These are phyloP conservation scores for Suillus bovinus DNA, from an alignment of 768 basidiomycete species.

Conservation along the genomic window DNA sequence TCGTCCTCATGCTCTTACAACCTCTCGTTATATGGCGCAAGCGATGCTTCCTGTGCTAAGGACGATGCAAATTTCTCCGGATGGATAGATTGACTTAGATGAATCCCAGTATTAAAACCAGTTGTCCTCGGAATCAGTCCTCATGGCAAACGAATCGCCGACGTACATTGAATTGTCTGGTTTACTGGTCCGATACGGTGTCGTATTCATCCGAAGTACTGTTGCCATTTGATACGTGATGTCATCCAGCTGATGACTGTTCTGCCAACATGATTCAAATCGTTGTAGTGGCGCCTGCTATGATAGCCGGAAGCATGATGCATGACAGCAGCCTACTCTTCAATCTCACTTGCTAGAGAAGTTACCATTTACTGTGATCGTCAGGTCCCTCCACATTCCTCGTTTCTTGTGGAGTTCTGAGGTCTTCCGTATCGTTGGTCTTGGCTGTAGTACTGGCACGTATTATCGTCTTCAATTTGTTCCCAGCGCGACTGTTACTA, in stretches of 20 bases:
- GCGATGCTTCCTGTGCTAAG: constrained; percentile 3
- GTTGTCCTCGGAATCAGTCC: neutral
- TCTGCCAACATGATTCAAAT: neutral
- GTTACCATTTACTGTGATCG: neutral
- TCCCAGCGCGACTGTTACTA: constrained; percentile 7
- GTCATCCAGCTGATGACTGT: neutral
- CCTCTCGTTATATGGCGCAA: constrained; percentile 3
- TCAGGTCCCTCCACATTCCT: neutral
- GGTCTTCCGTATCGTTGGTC: neutral
- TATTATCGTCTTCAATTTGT: neutral
- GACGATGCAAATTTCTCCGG: constrained; percentile 1
- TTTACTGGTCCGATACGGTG: constrained; percentile 1
- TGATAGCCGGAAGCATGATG: neutral
- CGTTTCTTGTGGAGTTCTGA: neutral
- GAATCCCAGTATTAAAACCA: neutral
- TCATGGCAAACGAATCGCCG: neutral
- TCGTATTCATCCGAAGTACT: neutral
- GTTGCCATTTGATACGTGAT: constrained; percentile 1
- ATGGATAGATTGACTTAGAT: neutral
- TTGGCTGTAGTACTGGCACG: neutral
- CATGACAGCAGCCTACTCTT: neutral
- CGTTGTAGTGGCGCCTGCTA: neutral
- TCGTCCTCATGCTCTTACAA: neutral
- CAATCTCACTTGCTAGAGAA: neutral
- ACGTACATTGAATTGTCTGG: neutral